Conservation (phyloP, 2,329 filamentous ascomycete genomes). For the Claviceps sp. region DNA sequence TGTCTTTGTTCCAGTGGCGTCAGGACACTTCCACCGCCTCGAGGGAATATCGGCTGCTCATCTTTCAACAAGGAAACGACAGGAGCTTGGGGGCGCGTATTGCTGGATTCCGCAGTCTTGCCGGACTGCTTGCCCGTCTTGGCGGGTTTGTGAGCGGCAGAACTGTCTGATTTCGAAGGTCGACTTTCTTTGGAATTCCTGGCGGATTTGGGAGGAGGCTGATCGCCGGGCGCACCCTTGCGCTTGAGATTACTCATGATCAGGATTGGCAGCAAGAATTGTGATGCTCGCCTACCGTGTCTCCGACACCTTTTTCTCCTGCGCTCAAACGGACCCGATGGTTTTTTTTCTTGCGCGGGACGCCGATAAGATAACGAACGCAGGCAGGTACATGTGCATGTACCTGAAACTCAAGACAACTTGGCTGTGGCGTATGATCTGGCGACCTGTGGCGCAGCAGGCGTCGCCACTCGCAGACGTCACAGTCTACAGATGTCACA, state of each 20-base stretch:
- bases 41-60: constrained; percentile 82
- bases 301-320: background rate
- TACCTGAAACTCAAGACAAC: no score
- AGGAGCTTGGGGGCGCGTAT: constrained; percentile 18
- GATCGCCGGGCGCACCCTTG: constrained; percentile 41
- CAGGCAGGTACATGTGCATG: background rate
- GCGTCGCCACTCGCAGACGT: background rate
- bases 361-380: constrained; percentile 12
- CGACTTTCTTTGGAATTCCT: constrained; percentile 32
- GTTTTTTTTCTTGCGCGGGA: constrained; percentile 12
- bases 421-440: no score
- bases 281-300: background rate
- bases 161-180: constrained; percentile 32
- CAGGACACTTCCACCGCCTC: constrained; percentile 80
- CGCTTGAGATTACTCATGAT: constrained; percentile 44
- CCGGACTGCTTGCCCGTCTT: constrained; percentile 14
- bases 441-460: background rate
- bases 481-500: background rate
- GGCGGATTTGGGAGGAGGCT: constrained; percentile 34
- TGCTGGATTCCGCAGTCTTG: constrained; percentile 16
- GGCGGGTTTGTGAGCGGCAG: constrained; percentile 15
- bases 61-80: constrained; percentile 44
- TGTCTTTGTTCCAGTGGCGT: constrained; percentile 94
- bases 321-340: background rate
- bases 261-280: constrained; percentile 8